A percentile compares a stretch with the other conserved stretches of the same genome.
phyloP scores from a whole-genome alignment of 139 green algal species.

The Micromonas commoda region DNA sequence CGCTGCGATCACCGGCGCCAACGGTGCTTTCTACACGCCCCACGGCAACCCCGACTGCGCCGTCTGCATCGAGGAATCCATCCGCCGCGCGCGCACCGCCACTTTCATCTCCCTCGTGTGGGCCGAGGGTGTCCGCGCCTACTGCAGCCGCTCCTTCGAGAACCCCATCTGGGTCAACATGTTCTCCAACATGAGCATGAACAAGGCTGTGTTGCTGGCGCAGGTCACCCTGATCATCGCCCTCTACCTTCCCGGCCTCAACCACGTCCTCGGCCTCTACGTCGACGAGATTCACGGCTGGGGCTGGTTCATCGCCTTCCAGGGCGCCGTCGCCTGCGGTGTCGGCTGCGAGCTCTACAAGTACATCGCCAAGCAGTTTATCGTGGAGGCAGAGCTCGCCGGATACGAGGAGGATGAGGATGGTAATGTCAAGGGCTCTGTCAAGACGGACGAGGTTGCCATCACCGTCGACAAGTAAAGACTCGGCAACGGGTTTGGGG shows the following conservation, averaged over 20 bases:
- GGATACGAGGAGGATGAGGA: background rate
- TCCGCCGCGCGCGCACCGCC: background rate
- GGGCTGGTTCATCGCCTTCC: slow-evolving; percentile 3
- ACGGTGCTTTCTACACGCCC: background rate
- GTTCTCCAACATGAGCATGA: slow-evolving; percentile 9
- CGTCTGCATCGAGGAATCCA: background rate
- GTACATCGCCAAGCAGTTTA: background rate
- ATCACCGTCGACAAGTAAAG: background rate
- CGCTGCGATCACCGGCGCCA: no score
- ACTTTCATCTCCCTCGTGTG: slow-evolving; percentile 6
- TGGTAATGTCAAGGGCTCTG: no score
- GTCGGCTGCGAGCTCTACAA: slow-evolving; percentile 23
- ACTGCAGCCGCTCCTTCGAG: background rate
- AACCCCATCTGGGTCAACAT: background rate
- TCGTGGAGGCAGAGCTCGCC: background rate
- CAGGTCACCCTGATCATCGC: slow-evolving; percentile 2
- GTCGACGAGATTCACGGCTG: slow-evolving; percentile 20
- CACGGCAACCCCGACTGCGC: background rate
- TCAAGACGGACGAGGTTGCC: background rate
- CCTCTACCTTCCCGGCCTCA: slow-evolving; percentile 14
- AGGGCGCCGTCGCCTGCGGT: background rate
- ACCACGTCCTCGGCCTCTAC: slow-evolving; percentile 9
- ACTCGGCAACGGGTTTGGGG: no score
- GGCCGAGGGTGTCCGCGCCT: background rate
- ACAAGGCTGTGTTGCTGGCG: slow-evolving; percentile 4